Percentiles rank a stretch among this genome's conserved stretches.
phyloP scores from a whole-genome alignment of 1,284 basidiomycete species.

The Moesziomyces sp. region DNA sequence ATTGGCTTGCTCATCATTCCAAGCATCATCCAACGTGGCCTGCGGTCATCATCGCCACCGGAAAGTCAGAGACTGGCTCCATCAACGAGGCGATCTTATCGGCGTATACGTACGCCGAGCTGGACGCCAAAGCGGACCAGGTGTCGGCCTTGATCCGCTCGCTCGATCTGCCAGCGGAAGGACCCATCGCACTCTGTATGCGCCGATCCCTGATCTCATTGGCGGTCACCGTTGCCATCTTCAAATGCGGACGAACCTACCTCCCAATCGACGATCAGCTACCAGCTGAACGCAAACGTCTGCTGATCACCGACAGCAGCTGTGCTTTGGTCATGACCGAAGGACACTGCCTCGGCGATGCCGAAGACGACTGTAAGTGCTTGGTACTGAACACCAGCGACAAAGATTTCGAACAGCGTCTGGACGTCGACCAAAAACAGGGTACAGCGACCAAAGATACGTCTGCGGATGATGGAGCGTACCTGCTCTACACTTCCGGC shows the following conservation, averaged over 20 bases:
- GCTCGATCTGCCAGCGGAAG: slow-evolving; percentile 61
- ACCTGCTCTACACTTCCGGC: slow-evolving; percentile 71
- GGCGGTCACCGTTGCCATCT: slow-evolving; percentile 71
- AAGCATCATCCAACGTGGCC: slow-evolving; percentile 12
- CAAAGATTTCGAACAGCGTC: slow-evolving; percentile 1
- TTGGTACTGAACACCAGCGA: slow-evolving; percentile 5
- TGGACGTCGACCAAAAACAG: background rate
- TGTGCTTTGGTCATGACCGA: slow-evolving; percentile 66
- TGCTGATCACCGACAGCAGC: slow-evolving; percentile 71
- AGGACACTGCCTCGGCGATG: slow-evolving; percentile 7
- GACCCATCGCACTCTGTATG: slow-evolving; percentile 72
- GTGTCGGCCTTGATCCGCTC: slow-evolving; percentile 71
- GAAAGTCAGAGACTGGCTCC: background rate
- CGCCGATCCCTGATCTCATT: slow-evolving; percentile 71
- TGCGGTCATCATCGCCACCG: slow-evolving; percentile 10
- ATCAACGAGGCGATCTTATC: slow-evolving; percentile 1
- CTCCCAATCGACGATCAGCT: slow-evolving; percentile 74
- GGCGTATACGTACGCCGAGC: slow-evolving; percentile 68
- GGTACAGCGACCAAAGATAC: background rate
- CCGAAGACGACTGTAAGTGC: slow-evolving; percentile 7
- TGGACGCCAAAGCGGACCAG: slow-evolving; percentile 69
- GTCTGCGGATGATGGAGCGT: slow-evolving; percentile 63
- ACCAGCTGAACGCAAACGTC: slow-evolving; percentile 71
- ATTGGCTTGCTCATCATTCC: slow-evolving; percentile 15
- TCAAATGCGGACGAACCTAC: slow-evolving; percentile 73